Evolutionary conservation across 495 filamentous ascomycete species (phyloP).

Genomic region (Rostrohypoxylon terebratum): DNA sequence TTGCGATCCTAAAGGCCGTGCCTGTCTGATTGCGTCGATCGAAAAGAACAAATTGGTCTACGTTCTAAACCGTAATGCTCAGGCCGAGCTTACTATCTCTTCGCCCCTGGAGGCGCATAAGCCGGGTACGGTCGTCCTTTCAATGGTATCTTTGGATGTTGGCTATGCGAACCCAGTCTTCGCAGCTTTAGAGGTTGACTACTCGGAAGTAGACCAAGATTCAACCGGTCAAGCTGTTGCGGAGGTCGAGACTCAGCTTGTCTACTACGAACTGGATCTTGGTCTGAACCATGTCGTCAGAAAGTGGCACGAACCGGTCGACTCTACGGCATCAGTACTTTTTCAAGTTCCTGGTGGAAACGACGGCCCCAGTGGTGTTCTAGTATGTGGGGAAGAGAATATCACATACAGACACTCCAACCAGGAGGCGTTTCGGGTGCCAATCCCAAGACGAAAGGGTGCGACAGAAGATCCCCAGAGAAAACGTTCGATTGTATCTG

Average conservation of each 20-base stretch:
- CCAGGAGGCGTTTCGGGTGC: constrained; percentile 86
- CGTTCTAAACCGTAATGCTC: constrained; percentile 93
- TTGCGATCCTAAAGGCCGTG: constrained; percentile 93
- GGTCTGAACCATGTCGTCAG: constrained; percentile 97
- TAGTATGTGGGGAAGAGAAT: constrained; percentile 94
- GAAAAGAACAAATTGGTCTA: constrained; percentile 99
- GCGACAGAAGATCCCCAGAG: constrained; percentile 91
- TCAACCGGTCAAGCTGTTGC: constrained; percentile 83
- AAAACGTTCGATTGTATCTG: constrained; percentile 85
- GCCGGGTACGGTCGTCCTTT: constrained; percentile 90
- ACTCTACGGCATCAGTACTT: constrained; percentile 87
- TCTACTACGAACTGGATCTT: constrained; percentile 97
- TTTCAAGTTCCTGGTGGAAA: constrained; percentile 96
- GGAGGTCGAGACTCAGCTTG: constrained; percentile 86
- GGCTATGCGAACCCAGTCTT: constrained; percentile 98
- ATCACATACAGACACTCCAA: constrained; percentile 96
- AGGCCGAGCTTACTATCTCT: constrained; percentile 94
- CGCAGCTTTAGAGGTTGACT: constrained; percentile 93
- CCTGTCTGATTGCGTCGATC: constrained; percentile 90
- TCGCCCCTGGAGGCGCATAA: constrained; percentile 98
- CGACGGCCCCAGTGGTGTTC: constrained; percentile 92
- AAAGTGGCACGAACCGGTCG: constrained; percentile 94
- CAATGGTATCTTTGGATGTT: constrained; percentile 86
- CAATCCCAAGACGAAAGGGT: constrained; percentile 86
- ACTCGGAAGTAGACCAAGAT: constrained; percentile 91